These are phyloP conservation scores for Colletotrichum sp. DNA, from an alignment of 2,329 filamentous ascomycete species.

Conservation along the genomic window DNA sequence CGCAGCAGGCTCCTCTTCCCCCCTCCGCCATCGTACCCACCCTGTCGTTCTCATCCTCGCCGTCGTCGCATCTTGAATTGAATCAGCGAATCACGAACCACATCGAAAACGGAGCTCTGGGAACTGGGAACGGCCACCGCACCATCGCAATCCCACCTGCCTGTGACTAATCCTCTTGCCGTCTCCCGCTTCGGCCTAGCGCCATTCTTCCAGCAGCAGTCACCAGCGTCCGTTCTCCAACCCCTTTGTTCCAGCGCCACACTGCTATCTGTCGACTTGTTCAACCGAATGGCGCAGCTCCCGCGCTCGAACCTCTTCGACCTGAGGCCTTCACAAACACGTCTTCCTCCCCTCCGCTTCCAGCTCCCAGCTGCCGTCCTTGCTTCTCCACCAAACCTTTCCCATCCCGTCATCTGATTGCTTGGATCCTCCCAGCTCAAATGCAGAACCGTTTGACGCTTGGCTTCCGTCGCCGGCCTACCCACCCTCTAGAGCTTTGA, in stretches of 20 bases:
- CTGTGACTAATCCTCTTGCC: neutral
- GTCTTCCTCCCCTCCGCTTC: neutral
- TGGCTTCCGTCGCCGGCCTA: neutral
- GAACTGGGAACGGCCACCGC: conserved; percentile 11
- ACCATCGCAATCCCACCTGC: neutral
- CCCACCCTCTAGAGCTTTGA: conserved; percentile 1
- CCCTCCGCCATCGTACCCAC: neutral
- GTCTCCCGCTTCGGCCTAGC: neutral
- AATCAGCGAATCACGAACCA: conserved; percentile 8
- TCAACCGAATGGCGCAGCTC: neutral
- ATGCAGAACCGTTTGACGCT: conserved; percentile 7
- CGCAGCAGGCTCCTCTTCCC: conserved; percentile 10
- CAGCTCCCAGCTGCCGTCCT: neutral
- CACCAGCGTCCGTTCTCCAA: neutral
- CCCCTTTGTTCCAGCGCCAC: conserved; percentile 9
- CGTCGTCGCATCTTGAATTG: conserved; percentile 10
- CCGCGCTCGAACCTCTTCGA: neutral
- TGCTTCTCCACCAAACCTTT: neutral
- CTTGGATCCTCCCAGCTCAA: neutral
- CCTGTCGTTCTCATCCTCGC: neutral
- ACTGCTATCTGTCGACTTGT: neutral
- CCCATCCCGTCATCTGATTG: neutral
- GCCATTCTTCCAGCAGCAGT: neutral
- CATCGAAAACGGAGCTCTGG: conserved; percentile 7
- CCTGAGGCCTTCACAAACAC: neutral